Evolutionary conservation across 805 yeast species (phyloP), one percentile per base, ranked within the genome.

Genomic region (Komagataella populi): DNA sequence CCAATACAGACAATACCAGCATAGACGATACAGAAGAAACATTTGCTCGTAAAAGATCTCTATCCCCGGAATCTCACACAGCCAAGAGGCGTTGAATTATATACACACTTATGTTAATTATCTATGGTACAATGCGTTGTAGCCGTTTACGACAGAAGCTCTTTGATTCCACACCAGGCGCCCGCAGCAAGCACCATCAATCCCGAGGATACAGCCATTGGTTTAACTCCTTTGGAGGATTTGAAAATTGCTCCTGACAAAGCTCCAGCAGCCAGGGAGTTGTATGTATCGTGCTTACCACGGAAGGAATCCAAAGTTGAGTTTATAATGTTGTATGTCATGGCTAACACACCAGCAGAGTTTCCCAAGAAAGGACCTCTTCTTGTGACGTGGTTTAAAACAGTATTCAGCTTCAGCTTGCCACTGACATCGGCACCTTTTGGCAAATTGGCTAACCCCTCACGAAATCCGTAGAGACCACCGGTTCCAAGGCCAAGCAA

Each of bases 361-460:
- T 93, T 93, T 59, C 98, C 99, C 63, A 91, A 70, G 68, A 80
- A 91, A 20, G 99, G 99, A 54, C 99, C 99, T 67, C 96, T 82
- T 63, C 88, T 85, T 45, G 99, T 93, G 61, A 93, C 77, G 63
- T 87, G 87, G 74, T 93, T 93, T 61, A 93, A 78, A 47, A 93
- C 74, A 7, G 96, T 89, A 73, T 93, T 93, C 56, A 90, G 74
- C 66, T 87, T 83, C 65, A 93, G 76, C 66, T 84, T 87, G 51
- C 86, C 81, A 10, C 96, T 81, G 36, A 90, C 80, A 54, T 78
- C 74, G 47, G 82, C 77, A 24, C 64, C 47, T 46, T 54, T 51
- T 46, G 95, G 93, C 51, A 93, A 74, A 64, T 81, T 80, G 55
- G 76, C 76, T 52, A 93, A 61, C 55, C 99, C 98, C 68, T 91